Conservation (phyloP, 768 basidiomycete genomes). For the Mycena chlorophos region DNA sequence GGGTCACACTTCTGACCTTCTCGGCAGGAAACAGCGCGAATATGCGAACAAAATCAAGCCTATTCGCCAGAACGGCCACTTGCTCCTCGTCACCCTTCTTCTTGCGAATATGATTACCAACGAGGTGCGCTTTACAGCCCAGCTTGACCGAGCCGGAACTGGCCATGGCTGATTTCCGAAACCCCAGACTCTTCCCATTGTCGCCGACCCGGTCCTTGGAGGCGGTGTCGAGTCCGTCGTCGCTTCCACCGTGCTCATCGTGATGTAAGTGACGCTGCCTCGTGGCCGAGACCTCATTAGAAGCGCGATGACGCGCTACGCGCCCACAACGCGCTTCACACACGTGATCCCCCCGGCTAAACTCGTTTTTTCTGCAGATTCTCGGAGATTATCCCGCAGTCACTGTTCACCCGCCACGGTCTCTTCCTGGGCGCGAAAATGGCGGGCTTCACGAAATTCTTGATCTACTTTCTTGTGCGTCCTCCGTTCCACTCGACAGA, state of each 20-base stretch:
- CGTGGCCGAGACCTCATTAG: conserved; percentile 8
- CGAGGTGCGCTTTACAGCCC: conserved; percentile 28
- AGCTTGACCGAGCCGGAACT: not conserved
- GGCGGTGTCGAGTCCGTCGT: conserved; percentile 78
- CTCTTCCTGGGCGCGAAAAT: conserved; percentile 86
- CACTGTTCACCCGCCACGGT: conserved; percentile 88
- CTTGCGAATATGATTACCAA: conserved; percentile 92
- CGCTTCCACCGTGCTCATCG: conserved; percentile 81
- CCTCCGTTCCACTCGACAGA: not conserved
- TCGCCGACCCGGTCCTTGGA: conserved; percentile 76
- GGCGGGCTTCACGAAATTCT: conserved; percentile 63
- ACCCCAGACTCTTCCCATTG: conserved; percentile 73
- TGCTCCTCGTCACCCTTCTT: conserved; percentile 79
- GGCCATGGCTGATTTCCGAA: too few relatives aligned
- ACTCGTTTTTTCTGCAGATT: conserved; percentile 51
- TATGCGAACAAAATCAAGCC: conserved; percentile 87
- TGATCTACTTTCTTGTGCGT: conserved; percentile 71
- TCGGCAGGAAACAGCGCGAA: conserved; percentile 67
- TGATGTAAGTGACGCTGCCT: conserved; percentile 61
- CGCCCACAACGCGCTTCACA: conserved; percentile 6
- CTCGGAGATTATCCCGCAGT: conserved; percentile 90
- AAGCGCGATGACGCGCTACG: conserved; percentile 9
- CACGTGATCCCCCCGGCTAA: conserved; percentile 32
- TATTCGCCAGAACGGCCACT: conserved; percentile 79
- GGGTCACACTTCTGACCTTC: not conserved